Conservation (phyloP, 2,329 filamentous ascomycete genomes). For the Diplodia corticola region DNA sequence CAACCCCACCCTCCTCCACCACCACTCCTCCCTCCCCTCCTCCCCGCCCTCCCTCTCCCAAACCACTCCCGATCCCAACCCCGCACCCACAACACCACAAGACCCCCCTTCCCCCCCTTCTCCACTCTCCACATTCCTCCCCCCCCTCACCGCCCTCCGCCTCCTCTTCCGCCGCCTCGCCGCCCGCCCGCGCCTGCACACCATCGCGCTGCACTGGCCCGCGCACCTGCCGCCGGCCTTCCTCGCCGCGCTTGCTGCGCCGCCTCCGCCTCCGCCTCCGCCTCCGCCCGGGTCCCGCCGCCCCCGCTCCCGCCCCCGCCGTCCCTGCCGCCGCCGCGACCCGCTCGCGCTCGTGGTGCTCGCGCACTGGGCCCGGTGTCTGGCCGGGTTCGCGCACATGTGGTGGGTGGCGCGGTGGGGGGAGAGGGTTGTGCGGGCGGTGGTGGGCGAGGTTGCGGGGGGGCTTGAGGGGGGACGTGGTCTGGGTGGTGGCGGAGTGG, state of each 20-base stretch:
- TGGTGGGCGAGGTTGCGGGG: neutral
- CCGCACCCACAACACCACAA: too few relatives aligned
- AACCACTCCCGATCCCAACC: too few relatives aligned
- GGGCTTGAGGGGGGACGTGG: too few relatives aligned
- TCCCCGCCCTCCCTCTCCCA: neutral
- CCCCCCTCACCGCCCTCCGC: neutral
- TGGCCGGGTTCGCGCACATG: neutral
- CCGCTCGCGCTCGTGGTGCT: neutral
- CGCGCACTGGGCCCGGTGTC: neutral
- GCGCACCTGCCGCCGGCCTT: neutral
- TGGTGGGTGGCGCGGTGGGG: constrained; percentile 2
- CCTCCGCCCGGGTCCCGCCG: too few relatives aligned
- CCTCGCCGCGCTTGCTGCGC: neutral
- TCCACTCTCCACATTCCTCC: neutral
- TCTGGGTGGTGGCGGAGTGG: neutral
- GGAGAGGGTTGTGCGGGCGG: neutral
- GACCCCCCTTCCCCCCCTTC: too few relatives aligned
- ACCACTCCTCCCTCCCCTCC: neutral
- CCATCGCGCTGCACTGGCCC: neutral
- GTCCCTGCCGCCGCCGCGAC: neutral
- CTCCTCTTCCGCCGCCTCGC: neutral
- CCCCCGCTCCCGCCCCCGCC: too few relatives aligned
- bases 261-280: too few relatives aligned
- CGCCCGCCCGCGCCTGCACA: neutral
- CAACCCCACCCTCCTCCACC: neutral